Conservation (phyloP, 257 asterid species). For the Scutellaria barbata region DNA sequence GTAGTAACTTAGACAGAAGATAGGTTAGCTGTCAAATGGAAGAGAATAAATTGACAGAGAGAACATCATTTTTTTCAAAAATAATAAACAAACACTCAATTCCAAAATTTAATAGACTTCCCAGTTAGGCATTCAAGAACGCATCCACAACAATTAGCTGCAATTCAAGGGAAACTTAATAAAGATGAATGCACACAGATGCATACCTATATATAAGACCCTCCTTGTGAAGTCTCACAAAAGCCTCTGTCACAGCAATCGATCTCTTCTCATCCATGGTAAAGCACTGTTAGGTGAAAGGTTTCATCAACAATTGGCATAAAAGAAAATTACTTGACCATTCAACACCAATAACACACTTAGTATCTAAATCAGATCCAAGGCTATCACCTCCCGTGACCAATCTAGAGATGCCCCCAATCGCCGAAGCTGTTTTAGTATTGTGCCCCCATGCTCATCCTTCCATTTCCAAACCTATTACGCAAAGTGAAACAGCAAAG, state of each 20-base stretch:
- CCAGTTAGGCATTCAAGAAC: slow-evolving; percentile 1
- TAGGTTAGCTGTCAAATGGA: slow-evolving; percentile 2
- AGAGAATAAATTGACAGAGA: slow-evolving; percentile 1
- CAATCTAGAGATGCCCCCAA: slow-evolving; percentile 88
- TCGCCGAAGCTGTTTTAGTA: slow-evolving; percentile 80
- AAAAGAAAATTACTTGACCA: slow-evolving; percentile 1
- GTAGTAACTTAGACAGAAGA: background rate
- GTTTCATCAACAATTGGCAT: slow-evolving; percentile 16
- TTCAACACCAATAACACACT: slow-evolving; percentile 2
- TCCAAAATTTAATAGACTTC: slow-evolving; percentile 6
- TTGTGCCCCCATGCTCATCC: slow-evolving; percentile 85
- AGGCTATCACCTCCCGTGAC: slow-evolving; percentile 87
- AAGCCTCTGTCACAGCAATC: slow-evolving; percentile 92
- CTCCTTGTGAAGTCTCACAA: slow-evolving; percentile 82
- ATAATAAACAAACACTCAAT: slow-evolving; percentile 12
- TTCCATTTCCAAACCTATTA: slow-evolving; percentile 96
- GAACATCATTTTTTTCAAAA: slow-evolving; percentile 4
- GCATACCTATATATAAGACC: slow-evolving; percentile 84
- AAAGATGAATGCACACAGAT: background rate
- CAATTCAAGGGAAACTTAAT: slow-evolving; percentile 1
- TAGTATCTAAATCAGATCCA: slow-evolving; percentile 12
- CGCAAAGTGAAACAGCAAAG: slow-evolving; percentile 29
- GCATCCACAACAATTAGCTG: slow-evolving; percentile 23
- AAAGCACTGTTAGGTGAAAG: slow-evolving; percentile 57
- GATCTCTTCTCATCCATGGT: slow-evolving; percentile 96